Conservation (phyloP, 2,329 filamentous ascomycete species). For the Fusarium xylarioides region DNA sequence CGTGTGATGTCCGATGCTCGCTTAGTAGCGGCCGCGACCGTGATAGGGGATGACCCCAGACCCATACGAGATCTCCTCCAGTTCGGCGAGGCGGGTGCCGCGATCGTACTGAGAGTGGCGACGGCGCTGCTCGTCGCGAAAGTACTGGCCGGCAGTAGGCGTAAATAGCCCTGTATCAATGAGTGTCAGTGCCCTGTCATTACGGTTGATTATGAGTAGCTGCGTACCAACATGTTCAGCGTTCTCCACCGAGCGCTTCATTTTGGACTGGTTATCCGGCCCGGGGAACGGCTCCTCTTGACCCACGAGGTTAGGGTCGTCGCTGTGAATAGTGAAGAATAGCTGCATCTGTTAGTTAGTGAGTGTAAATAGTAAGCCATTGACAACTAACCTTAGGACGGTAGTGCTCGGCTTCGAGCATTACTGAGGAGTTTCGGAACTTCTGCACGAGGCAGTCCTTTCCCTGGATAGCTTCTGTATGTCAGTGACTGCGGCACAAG, state of each 20-base stretch:
- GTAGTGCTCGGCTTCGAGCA: conserved; percentile 84
- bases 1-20: neutral
- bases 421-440: conserved; percentile 96
- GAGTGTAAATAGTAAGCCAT: too few species aligned
- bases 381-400: conserved; percentile 75
- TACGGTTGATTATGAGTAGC: neutral
- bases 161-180: conserved; percentile 76
- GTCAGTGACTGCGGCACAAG: conserved; percentile 24
- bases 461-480: conserved; percentile 80
- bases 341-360: conserved; percentile 49
- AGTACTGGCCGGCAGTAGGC: conserved; percentile 77
- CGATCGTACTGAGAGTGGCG: conserved; percentile 83
- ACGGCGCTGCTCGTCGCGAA: conserved; percentile 78
- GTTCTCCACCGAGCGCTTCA: conserved; percentile 87
- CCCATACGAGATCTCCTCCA: conserved; percentile 69
- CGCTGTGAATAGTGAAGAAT: conserved; percentile 61
- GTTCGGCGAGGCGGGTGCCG: conserved; percentile 76
- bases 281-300: conserved; percentile 78
- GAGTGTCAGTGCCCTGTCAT: neutral
- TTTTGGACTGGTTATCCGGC: conserved; percentile 86
- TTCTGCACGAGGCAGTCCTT: conserved; percentile 91
- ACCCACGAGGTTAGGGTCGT: conserved; percentile 65
- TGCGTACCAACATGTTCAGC: conserved; percentile 81
- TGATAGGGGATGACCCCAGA: conserved; percentile 53
- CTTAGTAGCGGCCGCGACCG: conserved; percentile 30